phyloP scores from a whole-genome alignment of 345 rosid species.

The Hibiscus syriacus region DNA sequence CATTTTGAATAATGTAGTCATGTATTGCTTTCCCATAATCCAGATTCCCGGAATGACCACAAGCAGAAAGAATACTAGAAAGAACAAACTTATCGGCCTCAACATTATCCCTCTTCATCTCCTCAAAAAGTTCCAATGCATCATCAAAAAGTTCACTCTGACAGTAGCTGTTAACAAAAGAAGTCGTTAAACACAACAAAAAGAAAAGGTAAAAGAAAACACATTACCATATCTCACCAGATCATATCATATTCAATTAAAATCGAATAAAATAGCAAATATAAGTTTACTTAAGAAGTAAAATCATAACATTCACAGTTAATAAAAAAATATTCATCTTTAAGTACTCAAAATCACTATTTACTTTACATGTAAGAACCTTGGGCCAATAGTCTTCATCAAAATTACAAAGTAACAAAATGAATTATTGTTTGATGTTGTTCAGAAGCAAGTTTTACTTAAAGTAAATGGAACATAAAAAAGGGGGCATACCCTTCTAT shows the following conservation, averaged over 20 bases:
- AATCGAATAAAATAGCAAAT: no score
- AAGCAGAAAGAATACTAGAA: conserved; percentile 45
- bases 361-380: background rate
- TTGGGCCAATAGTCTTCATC: no score
- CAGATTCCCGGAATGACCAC: conserved; percentile 36
- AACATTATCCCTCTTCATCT: conserved; percentile 41
- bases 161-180: conserved; percentile 33
- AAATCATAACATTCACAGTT: background rate
- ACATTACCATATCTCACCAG: background rate
- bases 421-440: no score
- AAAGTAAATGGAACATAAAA: background rate
- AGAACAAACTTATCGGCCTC: conserved; percentile 49
- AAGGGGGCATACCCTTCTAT: conserved; percentile 39
- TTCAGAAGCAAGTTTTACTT: background rate
- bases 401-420: no score
- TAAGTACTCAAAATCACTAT: background rate
- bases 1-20: conserved; percentile 33
- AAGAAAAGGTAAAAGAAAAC: background rate
- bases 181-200: conserved; percentile 1
- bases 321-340: background rate
- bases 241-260: background rate
- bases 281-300: background rate
- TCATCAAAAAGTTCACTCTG: conserved; percentile 36
- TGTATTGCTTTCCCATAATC: conserved; percentile 38
- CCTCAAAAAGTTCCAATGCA: conserved; percentile 56